phyloP scores from a whole-genome alignment of 352 stramenopile genomes.

The Phytopythium litorale region DNA sequence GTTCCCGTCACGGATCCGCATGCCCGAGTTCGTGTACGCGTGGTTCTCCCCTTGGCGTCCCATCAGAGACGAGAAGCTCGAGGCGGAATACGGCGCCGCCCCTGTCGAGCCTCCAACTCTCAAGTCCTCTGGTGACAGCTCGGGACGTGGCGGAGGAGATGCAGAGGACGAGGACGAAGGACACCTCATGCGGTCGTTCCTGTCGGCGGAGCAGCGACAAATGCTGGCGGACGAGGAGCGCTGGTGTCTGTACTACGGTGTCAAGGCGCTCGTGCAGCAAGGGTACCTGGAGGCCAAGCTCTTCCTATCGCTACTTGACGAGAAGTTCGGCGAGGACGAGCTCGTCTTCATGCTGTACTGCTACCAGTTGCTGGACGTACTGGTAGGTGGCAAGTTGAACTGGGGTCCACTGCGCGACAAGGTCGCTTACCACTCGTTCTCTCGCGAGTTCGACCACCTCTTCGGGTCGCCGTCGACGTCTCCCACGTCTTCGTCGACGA shows the following conservation, averaged over 20 bases:
- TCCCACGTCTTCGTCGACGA: neutral
- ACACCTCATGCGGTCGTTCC: neutral
- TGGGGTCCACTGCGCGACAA: constrained; percentile 60
- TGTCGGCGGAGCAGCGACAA: constrained; percentile 31
- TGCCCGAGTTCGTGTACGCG: constrained; percentile 92
- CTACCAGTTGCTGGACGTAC: constrained; percentile 72
- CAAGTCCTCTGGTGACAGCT: constrained; percentile 11
- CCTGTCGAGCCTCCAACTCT: neutral
- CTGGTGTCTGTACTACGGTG: constrained; percentile 93
- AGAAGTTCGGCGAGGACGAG: constrained; percentile 92
- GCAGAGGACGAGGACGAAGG: constrained; percentile 10
- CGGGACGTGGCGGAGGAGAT: constrained; percentile 3
- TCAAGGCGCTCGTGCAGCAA: constrained; percentile 79
- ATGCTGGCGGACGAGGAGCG: constrained; percentile 83
- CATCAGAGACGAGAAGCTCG: constrained; percentile 53
- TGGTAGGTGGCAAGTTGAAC: constrained; percentile 51
- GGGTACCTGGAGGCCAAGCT: constrained; percentile 88
- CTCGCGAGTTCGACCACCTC: constrained; percentile 36
- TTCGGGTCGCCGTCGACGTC: constrained; percentile 6
- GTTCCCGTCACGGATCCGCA: constrained; percentile 65
- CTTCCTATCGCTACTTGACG: constrained; percentile 90
- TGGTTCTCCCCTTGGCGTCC: constrained; percentile 86
- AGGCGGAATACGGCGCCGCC: constrained; percentile 24
- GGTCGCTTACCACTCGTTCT: constrained; percentile 57
- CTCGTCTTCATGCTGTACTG: constrained; percentile 90